Evolutionary conservation across 257 asterid genomes (phyloP).

Genomic region (Gentiana straminea): DNA sequence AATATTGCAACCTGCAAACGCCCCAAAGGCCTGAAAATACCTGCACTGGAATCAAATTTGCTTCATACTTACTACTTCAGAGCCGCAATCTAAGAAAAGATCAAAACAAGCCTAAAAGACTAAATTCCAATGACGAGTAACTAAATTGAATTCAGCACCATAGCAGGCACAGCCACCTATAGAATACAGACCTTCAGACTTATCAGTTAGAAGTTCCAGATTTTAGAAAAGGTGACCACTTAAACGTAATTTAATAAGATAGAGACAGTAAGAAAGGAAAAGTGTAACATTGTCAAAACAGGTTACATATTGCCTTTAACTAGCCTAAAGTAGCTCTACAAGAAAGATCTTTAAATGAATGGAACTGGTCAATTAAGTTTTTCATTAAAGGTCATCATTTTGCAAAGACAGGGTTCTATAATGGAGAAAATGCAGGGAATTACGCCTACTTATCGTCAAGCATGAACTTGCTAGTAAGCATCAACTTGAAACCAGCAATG

Average conservation of each 20-base stretch:
- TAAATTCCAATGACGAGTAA: not conserved
- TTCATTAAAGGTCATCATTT: too few species aligned
- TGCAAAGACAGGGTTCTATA: not conserved
- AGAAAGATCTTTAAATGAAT: not conserved
- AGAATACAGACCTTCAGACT: not conserved
- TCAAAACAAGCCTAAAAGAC: not conserved
- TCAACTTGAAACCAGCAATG: constrained; percentile 82
- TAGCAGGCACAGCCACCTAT: not conserved
- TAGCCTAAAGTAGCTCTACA: not conserved
- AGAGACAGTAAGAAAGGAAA: not conserved
- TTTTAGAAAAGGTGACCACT: too few species aligned
- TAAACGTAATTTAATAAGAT: too few species aligned
- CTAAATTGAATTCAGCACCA: not conserved
- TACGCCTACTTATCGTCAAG: constrained; percentile 43
- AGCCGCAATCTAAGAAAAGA: constrained; percentile 4
- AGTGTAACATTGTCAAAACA: not conserved
- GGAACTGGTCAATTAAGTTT: not conserved
- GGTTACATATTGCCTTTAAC: not conserved
- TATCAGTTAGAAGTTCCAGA: not conserved
- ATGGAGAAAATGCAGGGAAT: constrained; percentile 4
- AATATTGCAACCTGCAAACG: constrained; percentile 57
- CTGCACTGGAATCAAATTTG: constrained; percentile 37
- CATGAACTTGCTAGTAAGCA: constrained; percentile 55
- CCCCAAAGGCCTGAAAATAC: constrained; percentile 45
- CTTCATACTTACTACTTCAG: constrained; percentile 13